Conservation (phyloP, 2,329 filamentous ascomycete genomes). For the Neurospora crassa region DNA sequence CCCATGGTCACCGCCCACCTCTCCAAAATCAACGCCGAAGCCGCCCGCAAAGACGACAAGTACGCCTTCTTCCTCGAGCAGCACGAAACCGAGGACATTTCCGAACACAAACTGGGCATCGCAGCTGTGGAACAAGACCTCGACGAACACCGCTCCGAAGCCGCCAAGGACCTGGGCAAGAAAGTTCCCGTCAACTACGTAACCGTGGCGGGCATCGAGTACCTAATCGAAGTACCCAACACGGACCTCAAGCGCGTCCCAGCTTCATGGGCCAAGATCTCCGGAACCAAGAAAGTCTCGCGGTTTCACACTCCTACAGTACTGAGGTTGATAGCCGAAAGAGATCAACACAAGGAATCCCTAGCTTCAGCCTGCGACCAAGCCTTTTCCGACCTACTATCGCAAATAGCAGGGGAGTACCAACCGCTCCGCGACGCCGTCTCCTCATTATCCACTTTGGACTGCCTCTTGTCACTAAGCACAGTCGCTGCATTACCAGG, state of each 20-base stretch:
- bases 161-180: conserved; percentile 62
- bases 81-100: conserved; percentile 81
- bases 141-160: conserved; percentile 61
- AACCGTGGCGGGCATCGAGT: conserved; percentile 85
- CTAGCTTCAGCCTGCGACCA: conserved; percentile 83
- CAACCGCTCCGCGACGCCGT: conserved; percentile 84
- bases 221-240: conserved; percentile 86
- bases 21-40: conserved; percentile 74
- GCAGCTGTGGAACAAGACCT: conserved; percentile 87
- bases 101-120: conserved; percentile 82
- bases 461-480: conserved; percentile 81
- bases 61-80: conserved; percentile 86
- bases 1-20: conserved; percentile 65
- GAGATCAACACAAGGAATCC: conserved; percentile 90
- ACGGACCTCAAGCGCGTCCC: conserved; percentile 75
- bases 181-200: conserved; percentile 64
- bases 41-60: conserved; percentile 82
- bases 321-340: conserved; percentile 69
- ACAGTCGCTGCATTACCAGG: conserved; percentile 77
- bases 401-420: conserved; percentile 71
- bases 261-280: conserved; percentile 90
- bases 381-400: conserved; percentile 65
- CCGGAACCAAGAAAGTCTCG: conserved; percentile 83
- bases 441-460: conserved; percentile 73
- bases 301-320: conserved; percentile 94